Base-by-base conservation (phyloP, 2,329 filamentous ascomycete genomes). In the Talaromyces rugulosus region DNA sequence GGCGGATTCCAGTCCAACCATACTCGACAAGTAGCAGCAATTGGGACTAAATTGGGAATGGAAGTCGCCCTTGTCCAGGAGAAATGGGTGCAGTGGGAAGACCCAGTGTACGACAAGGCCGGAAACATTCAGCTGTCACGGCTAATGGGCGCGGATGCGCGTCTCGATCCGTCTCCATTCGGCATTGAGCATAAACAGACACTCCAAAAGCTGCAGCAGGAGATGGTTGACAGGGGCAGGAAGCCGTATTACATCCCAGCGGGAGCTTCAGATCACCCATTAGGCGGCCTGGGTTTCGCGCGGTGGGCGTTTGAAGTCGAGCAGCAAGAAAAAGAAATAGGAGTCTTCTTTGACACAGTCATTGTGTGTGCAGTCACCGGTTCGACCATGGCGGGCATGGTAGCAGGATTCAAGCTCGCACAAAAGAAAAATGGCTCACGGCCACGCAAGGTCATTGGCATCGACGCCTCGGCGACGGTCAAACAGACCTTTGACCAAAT, bases 231-330 rank as follows among this genome's bases (percentile, higher is more conserved):
- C 68, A 0, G 71, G 71, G 1, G 88, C 86, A 81, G 82, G 42
- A 87, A 84, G 71, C 86, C 88, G 0, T 91, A 90, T 70, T 89
- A 88, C 69, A 89, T 91, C 65, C 89, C 89, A 4, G 87, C 88
- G 0, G 88, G 88, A 0, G 88, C 88, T 1, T 88, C 85, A 0
- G 87, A 90, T 71, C 88, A 91, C 70, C 86, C 86, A 0, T 79
- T 90, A 0, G 88, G 89, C 3, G 89, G 88, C 0, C 72, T 91
- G 16, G 88, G 89, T 0, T 91, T 90, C 68, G 87, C 87, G 7
- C 79, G 87, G 2, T 91, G 88, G 85, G 87, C 88, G 1, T 86
- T 89, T 40, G 88, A 91, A 73, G 85, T 91, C 0, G 79, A 79
- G 54, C 77, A 80, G 64, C 88, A 91, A 74, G 88, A 91, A 74